Percentiles rank a stretch among this genome's conserved stretches.
These are phyloP conservation scores for Favolaschia claudopus DNA, from an alignment of 768 basidiomycete species.

Conservation along the genomic window DNA sequence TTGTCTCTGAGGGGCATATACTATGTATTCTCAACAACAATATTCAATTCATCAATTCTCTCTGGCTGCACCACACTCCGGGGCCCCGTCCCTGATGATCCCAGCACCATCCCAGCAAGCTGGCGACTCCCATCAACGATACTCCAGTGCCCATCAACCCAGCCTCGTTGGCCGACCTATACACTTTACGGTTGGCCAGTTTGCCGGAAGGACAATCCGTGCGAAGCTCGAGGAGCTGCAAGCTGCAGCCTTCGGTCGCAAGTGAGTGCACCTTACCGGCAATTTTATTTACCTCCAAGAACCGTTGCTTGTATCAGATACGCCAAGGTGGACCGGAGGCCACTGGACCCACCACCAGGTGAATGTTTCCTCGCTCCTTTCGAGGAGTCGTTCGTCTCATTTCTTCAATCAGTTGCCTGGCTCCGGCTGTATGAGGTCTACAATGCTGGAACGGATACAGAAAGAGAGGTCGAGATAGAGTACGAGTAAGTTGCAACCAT, in stretches of 20 bases:
- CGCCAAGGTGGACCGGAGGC: conserved; percentile 66
- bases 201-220: conserved; percentile 63
- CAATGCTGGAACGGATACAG: conserved; percentile 47
- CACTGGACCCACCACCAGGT: conserved; percentile 69
- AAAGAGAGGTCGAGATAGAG: conserved; percentile 53
- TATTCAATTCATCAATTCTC: conserved; percentile 13
- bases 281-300: neutral
- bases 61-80: conserved; percentile 18
- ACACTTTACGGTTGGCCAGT: conserved; percentile 64
- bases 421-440: conserved; percentile 57
- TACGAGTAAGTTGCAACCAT: conserved; percentile 53
- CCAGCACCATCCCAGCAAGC: conserved; percentile 15
- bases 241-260: conserved; percentile 72
- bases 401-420: conserved; percentile 47
- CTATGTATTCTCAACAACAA: conserved; percentile 3
- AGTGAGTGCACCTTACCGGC: conserved; percentile 46
- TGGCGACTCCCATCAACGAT: conserved; percentile 11
- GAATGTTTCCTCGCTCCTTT: neutral
- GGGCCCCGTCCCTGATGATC: conserved; percentile 21
- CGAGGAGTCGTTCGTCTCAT: neutral
- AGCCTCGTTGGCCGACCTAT: conserved; percentile 58
- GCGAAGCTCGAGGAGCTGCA: conserved; percentile 66
- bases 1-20: neutral
- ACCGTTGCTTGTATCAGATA: conserved; percentile 47
- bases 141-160: neutral